Evolutionary conservation across 306 rosid genomes (phyloP).

Genomic region (Dalbergia cultrata): DNA sequence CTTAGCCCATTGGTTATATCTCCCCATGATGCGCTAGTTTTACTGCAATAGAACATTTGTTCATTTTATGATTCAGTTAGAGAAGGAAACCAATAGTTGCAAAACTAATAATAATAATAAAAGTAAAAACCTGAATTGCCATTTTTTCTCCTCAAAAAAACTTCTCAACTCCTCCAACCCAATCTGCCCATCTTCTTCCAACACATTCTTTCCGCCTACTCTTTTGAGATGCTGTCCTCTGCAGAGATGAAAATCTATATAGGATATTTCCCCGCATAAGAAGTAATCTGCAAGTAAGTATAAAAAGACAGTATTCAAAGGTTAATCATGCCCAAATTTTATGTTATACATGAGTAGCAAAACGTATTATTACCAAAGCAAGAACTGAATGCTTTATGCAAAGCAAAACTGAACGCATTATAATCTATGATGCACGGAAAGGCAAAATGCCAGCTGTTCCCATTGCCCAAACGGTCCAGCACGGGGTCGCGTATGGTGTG

Average conservation of each 20-base stretch:
- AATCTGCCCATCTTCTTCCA: slow-evolving; percentile 93
- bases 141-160: slow-evolving; percentile 83
- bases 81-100: slow-evolving; percentile 14
- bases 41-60: slow-evolving; percentile 62
- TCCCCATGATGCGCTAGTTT: slow-evolving; percentile 69
- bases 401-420: too few relatives aligned
- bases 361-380: too few relatives aligned
- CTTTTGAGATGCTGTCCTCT: slow-evolving; percentile 87
- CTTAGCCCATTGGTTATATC: too few relatives aligned
- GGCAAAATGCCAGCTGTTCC: too few relatives aligned
- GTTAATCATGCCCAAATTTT: not conserved
- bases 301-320: not conserved
- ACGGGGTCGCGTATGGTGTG: not conserved
- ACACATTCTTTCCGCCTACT: slow-evolving; percentile 88
- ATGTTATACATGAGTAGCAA: too few relatives aligned
- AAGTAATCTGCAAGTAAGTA: slow-evolving; percentile 48
- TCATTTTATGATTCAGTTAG: slow-evolving; percentile 38
- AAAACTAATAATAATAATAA: not conserved
- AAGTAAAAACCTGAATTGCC: slow-evolving; percentile 84
- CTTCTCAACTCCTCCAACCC: slow-evolving; percentile 85
- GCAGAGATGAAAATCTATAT: slow-evolving; percentile 92
- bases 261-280: slow-evolving; percentile 93
- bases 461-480: too few relatives aligned
- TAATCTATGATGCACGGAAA: too few relatives aligned
- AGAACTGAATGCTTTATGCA: too few relatives aligned